Percentiles rank a stretch among this genome's conserved stretches.
phyloP scores from a whole-genome alignment of 2,329 filamentous ascomycete species.

The Fusarium sp. region DNA sequence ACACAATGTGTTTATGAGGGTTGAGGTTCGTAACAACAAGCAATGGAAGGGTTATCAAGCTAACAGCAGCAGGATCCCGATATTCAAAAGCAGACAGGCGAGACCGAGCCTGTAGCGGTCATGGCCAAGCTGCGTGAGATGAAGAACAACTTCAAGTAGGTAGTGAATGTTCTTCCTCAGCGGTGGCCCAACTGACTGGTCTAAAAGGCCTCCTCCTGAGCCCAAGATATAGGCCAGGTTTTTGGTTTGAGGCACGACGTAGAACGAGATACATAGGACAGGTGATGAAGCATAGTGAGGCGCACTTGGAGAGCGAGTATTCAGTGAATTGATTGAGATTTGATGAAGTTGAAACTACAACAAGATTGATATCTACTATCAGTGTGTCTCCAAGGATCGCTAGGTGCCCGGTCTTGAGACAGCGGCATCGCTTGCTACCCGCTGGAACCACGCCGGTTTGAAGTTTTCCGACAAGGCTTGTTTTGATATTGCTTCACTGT shows the following conservation, averaged over 20 bases:
- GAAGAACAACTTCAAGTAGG: slow-evolving; percentile 80
- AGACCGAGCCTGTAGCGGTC: slow-evolving; percentile 82
- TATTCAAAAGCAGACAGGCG: slow-evolving; percentile 85
- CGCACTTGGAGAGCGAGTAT: background rate
- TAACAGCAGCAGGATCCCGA: slow-evolving; percentile 71
- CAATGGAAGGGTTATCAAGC: background rate
- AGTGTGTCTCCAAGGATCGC: slow-evolving; percentile 53
- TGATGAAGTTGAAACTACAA: slow-evolving; percentile 7
- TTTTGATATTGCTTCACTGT: slow-evolving; percentile 74
- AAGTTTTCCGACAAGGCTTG: slow-evolving; percentile 42
- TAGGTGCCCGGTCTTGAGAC: slow-evolving; percentile 46
- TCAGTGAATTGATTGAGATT: slow-evolving; percentile 7
- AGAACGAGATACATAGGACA: background rate
- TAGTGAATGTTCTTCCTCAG: slow-evolving; percentile 21
- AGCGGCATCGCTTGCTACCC: slow-evolving; percentile 47
- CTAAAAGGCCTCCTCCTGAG: slow-evolving; percentile 37
- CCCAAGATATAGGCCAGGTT: slow-evolving; percentile 48
- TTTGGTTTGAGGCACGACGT: background rate
- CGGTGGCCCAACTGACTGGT: slow-evolving; percentile 7
- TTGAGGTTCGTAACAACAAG: slow-evolving; percentile 67
- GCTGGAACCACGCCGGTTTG: slow-evolving; percentile 44
- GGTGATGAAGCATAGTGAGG: slow-evolving; percentile 2
- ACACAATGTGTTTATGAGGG: slow-evolving; percentile 97
- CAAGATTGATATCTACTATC: slow-evolving; percentile 1
- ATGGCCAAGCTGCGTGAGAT: slow-evolving; percentile 88